Evolutionary conservation across 2,329 filamentous ascomycete species (phyloP).

Genomic region (Fusarium citri): DNA sequence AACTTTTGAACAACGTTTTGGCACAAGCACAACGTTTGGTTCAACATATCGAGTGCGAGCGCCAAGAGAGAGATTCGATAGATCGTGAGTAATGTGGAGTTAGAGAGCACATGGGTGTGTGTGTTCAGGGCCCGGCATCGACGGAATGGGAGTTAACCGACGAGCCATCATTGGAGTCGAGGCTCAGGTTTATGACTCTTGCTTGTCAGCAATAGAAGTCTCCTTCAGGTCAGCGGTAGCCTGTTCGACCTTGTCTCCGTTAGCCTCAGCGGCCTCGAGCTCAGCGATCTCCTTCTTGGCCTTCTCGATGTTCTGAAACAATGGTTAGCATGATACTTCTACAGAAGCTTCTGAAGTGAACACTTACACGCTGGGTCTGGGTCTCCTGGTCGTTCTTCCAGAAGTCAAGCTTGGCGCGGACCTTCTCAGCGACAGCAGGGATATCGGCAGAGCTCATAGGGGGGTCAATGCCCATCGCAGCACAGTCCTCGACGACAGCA

Average conservation of each 20-base stretch:
- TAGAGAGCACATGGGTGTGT: conserved; percentile 1
- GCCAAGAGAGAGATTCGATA: conserved; percentile 10
- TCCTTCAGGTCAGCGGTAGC: conserved; percentile 65
- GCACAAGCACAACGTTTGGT: conserved; percentile 15
- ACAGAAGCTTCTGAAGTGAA: conserved; percentile 29
- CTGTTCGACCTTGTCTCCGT: conserved; percentile 66
- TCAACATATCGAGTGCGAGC: conserved; percentile 19
- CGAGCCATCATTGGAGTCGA: conserved; percentile 9
- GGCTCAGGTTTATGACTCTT: conserved; percentile 55
- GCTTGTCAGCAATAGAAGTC: conserved; percentile 64
- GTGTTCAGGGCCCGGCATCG: conserved; percentile 22
- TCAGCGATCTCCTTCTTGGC: conserved; percentile 95
- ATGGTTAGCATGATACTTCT: conserved; percentile 45
- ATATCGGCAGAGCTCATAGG: conserved; percentile 89
- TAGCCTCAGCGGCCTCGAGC: conserved; percentile 72
- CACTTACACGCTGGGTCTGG: conserved; percentile 88
- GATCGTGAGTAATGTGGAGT: conserved; percentile 10
- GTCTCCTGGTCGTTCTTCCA: conserved; percentile 92
- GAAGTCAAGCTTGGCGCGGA: conserved; percentile 88
- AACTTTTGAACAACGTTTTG: conserved; percentile 29
- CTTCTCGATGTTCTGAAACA: conserved; percentile 87
- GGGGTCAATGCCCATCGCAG: conserved; percentile 85
- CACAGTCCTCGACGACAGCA: conserved; percentile 90
- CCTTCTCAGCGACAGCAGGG: conserved; percentile 82
- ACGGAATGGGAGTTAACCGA: conserved; percentile 27